phyloP scores from a whole-genome alignment of 2,329 filamentous ascomycete genomes.

The Cercospora sojina region DNA sequence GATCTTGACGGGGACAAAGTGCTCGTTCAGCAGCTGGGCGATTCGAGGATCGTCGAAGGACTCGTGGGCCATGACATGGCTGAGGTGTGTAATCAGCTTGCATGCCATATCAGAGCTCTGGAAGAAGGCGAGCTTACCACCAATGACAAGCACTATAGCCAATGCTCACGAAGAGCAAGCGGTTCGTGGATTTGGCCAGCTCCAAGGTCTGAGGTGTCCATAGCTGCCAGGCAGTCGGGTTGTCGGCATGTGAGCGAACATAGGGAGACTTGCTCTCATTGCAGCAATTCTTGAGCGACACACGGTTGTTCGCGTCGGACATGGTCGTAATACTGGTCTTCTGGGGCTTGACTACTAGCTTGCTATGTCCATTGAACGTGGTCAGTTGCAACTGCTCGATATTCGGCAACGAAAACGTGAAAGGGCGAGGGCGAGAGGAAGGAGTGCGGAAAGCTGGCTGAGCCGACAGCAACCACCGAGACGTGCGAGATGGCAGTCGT shows the following conservation, averaged over 20 bases:
- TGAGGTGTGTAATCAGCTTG: slow-evolving; percentile 35
- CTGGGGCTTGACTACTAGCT: background rate
- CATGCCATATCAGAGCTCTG: background rate
- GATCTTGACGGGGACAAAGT: slow-evolving; percentile 87
- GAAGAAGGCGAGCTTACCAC: slow-evolving; percentile 25
- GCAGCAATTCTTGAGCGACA: slow-evolving; percentile 52
- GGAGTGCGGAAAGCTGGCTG: background rate
- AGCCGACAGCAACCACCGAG: slow-evolving; percentile 12
- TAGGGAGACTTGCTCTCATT: slow-evolving; percentile 65
- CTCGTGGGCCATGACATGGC: slow-evolving; percentile 86
- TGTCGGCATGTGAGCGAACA: slow-evolving; percentile 71
- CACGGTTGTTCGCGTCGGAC: slow-evolving; percentile 18
- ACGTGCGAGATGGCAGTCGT: slow-evolving; percentile 2
- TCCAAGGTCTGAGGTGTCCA: slow-evolving; percentile 75
- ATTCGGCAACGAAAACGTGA: background rate
- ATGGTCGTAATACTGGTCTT: slow-evolving; percentile 11
- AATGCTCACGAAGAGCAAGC: slow-evolving; percentile 88
- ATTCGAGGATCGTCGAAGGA: slow-evolving; percentile 83
- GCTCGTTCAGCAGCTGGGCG: slow-evolving; percentile 76
- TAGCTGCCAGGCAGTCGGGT: slow-evolving; percentile 88
- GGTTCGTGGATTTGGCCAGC: slow-evolving; percentile 76
- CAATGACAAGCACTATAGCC: slow-evolving; percentile 96
- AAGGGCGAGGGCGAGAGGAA: background rate
- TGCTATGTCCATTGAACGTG: slow-evolving; percentile 6
- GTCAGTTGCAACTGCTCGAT: background rate